Evolutionary conservation across 2,329 filamentous ascomycete genomes (phyloP).

Genomic region (Penicillium sp.): DNA sequence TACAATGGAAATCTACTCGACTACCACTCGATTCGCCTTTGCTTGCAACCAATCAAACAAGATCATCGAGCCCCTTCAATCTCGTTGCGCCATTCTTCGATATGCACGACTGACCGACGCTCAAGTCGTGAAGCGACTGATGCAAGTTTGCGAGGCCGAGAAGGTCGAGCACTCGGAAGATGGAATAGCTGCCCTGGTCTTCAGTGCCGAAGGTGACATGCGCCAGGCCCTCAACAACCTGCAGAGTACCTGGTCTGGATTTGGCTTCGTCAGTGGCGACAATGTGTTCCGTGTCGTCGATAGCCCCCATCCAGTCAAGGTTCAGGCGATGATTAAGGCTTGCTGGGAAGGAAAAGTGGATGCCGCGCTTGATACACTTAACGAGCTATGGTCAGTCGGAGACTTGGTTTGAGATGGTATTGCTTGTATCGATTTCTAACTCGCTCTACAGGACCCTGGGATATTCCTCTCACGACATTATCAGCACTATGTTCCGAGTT

Average conservation of each 20-base stretch:
- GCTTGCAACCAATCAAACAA: slow-evolving; percentile 99
- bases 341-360: slow-evolving; percentile 92
- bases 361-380: slow-evolving; percentile 74
- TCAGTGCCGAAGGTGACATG: slow-evolving; percentile 98
- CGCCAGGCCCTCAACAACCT: slow-evolving; percentile 98
- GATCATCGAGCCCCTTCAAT: slow-evolving; percentile 98
- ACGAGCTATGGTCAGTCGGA: slow-evolving; percentile 69
- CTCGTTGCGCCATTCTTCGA: slow-evolving; percentile 88
- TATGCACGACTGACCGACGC: slow-evolving; percentile 89
- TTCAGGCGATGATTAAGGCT: slow-evolving; percentile 96
- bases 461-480: slow-evolving; percentile 98
- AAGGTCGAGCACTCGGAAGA: slow-evolving; percentile 87
- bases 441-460: slow-evolving; percentile 61
- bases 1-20: slow-evolving; percentile 98
- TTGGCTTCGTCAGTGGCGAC: slow-evolving; percentile 94
- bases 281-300: slow-evolving; percentile 98
- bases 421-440: slow-evolving; percentile 5
- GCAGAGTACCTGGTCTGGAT: slow-evolving; percentile 87
- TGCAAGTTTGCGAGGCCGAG: slow-evolving; percentile 91
- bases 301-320: slow-evolving; percentile 93
- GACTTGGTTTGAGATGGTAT: not conserved
- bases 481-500: slow-evolving; percentile 98
- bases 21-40: slow-evolving; percentile 94
- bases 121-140: slow-evolving; percentile 81
- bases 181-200: slow-evolving; percentile 90